These are phyloP conservation scores for Ophiosphaerella narmari DNA, from an alignment of 2,329 filamentous ascomycete genomes.

Conservation along the genomic window DNA sequence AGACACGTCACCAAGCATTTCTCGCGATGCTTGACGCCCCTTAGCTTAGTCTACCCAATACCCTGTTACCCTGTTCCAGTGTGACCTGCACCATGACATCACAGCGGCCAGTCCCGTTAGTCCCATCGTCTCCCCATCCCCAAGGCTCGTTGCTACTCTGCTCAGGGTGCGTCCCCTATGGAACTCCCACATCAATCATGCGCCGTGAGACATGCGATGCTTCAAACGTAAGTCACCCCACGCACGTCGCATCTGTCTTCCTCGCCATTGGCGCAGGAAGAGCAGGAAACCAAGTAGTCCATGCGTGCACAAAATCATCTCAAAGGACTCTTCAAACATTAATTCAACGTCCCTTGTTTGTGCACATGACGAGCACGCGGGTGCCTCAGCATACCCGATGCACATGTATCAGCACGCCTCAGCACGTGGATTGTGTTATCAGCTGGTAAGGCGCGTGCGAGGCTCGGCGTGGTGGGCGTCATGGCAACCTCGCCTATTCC, in stretches of 20 bases:
- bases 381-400: too few species aligned
- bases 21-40: constrained; percentile 30
- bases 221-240: neutral
- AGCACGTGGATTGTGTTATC: constrained; percentile 33
- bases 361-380: too few species aligned
- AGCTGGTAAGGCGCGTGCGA: constrained; percentile 15
- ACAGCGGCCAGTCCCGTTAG: constrained; percentile 10
- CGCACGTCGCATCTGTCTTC: too few species aligned
- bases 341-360: too few species aligned
- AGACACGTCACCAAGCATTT: constrained; percentile 36
- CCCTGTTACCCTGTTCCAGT: constrained; percentile 20
- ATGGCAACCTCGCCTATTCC: constrained; percentile 28
- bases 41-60: constrained; percentile 17
- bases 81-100: constrained; percentile 26
- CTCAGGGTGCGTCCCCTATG: too few species aligned
- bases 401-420: constrained; percentile 3
- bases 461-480: constrained; percentile 27
- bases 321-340: too few species aligned
- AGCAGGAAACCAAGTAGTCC: too few species aligned
- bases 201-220: neutral
- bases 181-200: neutral
- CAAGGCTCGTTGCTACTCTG: too few species aligned
- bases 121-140: constrained; percentile 8
- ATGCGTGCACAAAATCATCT: too few species aligned
- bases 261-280: too few species aligned